These are phyloP conservation scores for Lentinula novae-zelandiae DNA, from an alignment of 1,284 basidiomycete genomes.

Conservation along the genomic window DNA sequence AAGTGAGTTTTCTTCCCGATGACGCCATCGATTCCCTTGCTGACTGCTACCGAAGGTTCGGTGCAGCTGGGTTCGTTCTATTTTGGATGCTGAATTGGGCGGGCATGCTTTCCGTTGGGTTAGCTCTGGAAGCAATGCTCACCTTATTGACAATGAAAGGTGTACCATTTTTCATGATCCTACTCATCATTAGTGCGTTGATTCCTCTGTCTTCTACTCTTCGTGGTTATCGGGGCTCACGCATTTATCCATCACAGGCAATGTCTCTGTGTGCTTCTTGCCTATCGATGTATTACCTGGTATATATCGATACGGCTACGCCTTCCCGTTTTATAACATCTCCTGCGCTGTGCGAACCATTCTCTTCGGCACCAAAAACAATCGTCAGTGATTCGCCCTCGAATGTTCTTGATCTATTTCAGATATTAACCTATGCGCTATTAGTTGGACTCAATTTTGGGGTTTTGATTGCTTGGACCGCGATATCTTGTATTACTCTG, in stretches of 20 bases:
- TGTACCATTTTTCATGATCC: slow-evolving; percentile 56
- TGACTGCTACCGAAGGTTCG: slow-evolving; percentile 31
- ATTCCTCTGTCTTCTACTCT: slow-evolving; percentile 16
- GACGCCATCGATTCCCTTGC: background rate
- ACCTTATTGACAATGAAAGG: slow-evolving; percentile 51
- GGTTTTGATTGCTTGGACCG: slow-evolving; percentile 52
- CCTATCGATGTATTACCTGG: slow-evolving; percentile 67
- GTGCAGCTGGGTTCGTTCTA: slow-evolving; percentile 60
- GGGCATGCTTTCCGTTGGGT: slow-evolving; percentile 53
- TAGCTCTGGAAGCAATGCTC: slow-evolving; percentile 62
- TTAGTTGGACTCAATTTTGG: slow-evolving; percentile 60
- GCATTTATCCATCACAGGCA: slow-evolving; percentile 33
- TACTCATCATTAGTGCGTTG: slow-evolving; percentile 62
- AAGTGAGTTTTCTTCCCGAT: slow-evolving; percentile 25
- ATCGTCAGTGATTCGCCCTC: slow-evolving; percentile 32
- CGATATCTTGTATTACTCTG: slow-evolving; percentile 48
- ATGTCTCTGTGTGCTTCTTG: slow-evolving; percentile 61
- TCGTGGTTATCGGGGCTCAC: background rate
- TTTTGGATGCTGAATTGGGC: slow-evolving; percentile 75
- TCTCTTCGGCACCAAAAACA: slow-evolving; percentile 66
- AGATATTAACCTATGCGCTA: background rate
- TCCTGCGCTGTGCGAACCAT: slow-evolving; percentile 57
- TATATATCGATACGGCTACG: slow-evolving; percentile 66
- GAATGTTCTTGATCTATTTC: background rate
- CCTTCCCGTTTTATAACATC: slow-evolving; percentile 72